Evolutionary conservation across 2,329 filamentous ascomycete genomes (phyloP).

Genomic region (Juglanconis juglandina): DNA sequence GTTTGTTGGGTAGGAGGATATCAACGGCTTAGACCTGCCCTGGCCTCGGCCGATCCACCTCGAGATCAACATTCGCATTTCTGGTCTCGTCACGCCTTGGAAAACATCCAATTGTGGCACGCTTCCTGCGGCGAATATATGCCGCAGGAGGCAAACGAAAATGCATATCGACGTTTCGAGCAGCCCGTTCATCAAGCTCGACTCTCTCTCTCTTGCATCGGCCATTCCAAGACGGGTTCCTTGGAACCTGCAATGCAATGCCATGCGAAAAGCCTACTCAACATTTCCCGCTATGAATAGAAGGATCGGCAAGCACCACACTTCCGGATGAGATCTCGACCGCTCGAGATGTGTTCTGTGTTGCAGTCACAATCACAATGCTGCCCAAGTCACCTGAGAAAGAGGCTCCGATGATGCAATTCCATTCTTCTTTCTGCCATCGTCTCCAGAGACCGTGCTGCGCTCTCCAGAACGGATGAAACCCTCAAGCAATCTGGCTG

Average conservation of each 20-base stretch:
- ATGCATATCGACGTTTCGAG: slow-evolving; percentile 6
- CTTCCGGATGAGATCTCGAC: not conserved
- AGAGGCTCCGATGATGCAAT: not conserved
- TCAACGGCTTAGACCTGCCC: not conserved
- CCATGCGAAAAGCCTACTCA: not conserved
- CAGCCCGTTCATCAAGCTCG: not conserved
- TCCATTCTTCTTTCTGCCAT: not conserved
- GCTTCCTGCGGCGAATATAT: not conserved
- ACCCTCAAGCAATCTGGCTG: not conserved
- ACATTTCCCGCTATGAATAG: not conserved
- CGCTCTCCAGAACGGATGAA: not conserved
- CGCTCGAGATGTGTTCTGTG: not conserved
- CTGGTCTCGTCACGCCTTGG: not conserved
- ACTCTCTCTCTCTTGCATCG: not conserved
- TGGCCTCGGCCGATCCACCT: not conserved
- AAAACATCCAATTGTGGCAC: slow-evolving; percentile 4
- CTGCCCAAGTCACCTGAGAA: not conserved
- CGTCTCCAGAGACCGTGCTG: not conserved
- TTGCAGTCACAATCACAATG: not conserved
- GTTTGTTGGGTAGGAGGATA: not conserved
- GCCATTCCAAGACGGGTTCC: not conserved
- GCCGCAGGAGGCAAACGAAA: slow-evolving; percentile 3
- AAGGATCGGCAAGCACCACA: not conserved
- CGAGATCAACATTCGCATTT: not conserved
- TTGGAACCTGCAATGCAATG: slow-evolving; percentile 1